Evolutionary conservation across 768 basidiomycete species (phyloP), one percentile per base, ranked within the genome.

Genomic region (Podaxis pistillaris): DNA sequence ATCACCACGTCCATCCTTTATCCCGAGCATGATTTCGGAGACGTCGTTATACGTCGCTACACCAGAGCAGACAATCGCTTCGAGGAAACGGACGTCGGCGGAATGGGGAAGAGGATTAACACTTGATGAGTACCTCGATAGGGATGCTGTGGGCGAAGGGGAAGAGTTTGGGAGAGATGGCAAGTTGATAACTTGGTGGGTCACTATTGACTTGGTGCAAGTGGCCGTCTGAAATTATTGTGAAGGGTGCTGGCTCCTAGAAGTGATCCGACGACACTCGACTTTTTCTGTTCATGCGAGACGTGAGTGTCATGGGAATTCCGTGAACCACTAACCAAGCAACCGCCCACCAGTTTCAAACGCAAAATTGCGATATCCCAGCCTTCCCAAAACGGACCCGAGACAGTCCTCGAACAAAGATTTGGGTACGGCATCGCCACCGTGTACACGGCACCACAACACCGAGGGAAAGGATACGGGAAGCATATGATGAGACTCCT

Each of bases 401-500:
- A 54, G 28, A 5, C 60, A 2, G 37, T 28, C 28, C 62, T 67
- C 0, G 71, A 78, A 52, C 68, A 75, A 51, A 79, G 78, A 0
- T 63, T 73, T 7, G 79, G 81, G 44, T 87, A 87, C 63, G 83
- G 73, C 1, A 72, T 89, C 46, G 85, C 85, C 0, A 78, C 79
- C 3, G 85, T 88, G 8, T 89, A 79, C 69, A 87, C 86, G 4
- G 82, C 83, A 15, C 69, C 76, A 0, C 60, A 67, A 33, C 76
- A 85, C 19, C 79, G 85, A 58, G 73, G 79, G 11, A 81, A 81
- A 57, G 86, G 88, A 19, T 88, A 86, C 64, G 86, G 82, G 9
- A 68, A 70, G 11, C 83, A 86, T 63, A 86, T 88, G 86, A 86
- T 88, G 86, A 75, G 80, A 13, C 77, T 89, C 24, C 60, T 89